phyloP scores from a whole-genome alignment of 345 rosid genomes.

The Linum tenue region DNA sequence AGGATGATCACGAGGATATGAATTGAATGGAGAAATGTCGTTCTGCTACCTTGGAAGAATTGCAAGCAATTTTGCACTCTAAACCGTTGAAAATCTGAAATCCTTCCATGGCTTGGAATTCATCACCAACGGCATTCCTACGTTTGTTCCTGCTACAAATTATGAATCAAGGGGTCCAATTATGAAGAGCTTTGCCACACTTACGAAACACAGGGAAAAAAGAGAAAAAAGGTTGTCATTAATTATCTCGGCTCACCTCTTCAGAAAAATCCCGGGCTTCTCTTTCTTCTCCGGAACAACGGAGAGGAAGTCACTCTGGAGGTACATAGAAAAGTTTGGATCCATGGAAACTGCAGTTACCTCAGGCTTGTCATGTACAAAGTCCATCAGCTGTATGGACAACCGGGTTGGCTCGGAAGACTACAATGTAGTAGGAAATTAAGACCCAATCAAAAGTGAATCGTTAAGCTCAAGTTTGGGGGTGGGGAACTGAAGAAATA shows the following conservation, averaged over 20 bases:
- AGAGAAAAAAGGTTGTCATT: neutral
- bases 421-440: slow-evolving; percentile 33
- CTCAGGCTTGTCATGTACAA: slow-evolving; percentile 85
- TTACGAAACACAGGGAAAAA: neutral
- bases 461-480: too few relatives aligned
- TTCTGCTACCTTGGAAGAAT: slow-evolving; percentile 70
- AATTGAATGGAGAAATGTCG: neutral
- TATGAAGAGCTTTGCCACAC: neutral
- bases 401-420: slow-evolving; percentile 41
- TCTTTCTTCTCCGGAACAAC: slow-evolving; percentile 47
- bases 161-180: neutral
- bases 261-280: slow-evolving; percentile 57
- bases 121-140: slow-evolving; percentile 31
- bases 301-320: slow-evolving; percentile 60
- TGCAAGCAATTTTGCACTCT: slow-evolving; percentile 92
- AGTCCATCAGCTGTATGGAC: slow-evolving; percentile 86
- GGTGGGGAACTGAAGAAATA: neutral
- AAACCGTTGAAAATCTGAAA: slow-evolving; percentile 62
- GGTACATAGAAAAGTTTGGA: slow-evolving; percentile 69
- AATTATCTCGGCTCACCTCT: slow-evolving; percentile 63
- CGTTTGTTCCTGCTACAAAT: slow-evolving; percentile 48
- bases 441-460: neutral
- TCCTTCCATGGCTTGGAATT: slow-evolving; percentile 40
- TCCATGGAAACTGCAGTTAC: slow-evolving; percentile 77
- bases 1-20: neutral